Conservation (phyloP, 371 early-diverging fungal genomes). For the Mucor plumbeus region DNA sequence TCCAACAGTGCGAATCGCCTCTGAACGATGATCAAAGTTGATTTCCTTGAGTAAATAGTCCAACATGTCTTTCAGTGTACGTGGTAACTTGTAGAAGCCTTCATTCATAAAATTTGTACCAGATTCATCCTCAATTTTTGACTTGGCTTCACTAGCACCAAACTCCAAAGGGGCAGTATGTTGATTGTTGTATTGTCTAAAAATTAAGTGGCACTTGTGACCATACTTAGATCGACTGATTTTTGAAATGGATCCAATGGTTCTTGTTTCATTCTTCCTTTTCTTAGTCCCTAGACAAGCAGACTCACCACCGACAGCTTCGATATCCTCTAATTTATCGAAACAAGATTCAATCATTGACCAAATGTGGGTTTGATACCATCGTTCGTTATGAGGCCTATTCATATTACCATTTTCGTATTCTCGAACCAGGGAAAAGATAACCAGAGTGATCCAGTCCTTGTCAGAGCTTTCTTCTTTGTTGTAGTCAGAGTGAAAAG, state of each 20-base stretch:
- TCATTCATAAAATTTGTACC: slow-evolving; percentile 16
- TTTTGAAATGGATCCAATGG: not conserved
- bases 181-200: slow-evolving; percentile 12
- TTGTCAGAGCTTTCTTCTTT: not conserved
- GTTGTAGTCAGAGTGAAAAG: not conserved
- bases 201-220: slow-evolving; percentile 13
- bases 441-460: slow-evolving; percentile 15
- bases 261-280: not conserved
- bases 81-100: slow-evolving; percentile 19
- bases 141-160: slow-evolving; percentile 20
- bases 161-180: slow-evolving; percentile 19
- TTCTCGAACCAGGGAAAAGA: slow-evolving; percentile 15
- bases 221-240: slow-evolving; percentile 1
- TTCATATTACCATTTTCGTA: slow-evolving; percentile 22
- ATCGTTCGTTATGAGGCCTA: not conserved
- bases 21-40: slow-evolving; percentile 10
- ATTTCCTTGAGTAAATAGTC: slow-evolving; percentile 6
- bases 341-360: slow-evolving; percentile 22
- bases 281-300: not conserved
- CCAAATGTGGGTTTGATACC: slow-evolving; percentile 28
- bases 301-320: slow-evolving; percentile 8
- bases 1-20: slow-evolving; percentile 16
- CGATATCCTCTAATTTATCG: slow-evolving; percentile 6
- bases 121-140: slow-evolving; percentile 5
- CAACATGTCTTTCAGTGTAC: slow-evolving; percentile 16